These are phyloP conservation scores for Bonia amplexicaulis DNA, from an alignment of 176 grass and related monocot species.

Conservation along the genomic window DNA sequence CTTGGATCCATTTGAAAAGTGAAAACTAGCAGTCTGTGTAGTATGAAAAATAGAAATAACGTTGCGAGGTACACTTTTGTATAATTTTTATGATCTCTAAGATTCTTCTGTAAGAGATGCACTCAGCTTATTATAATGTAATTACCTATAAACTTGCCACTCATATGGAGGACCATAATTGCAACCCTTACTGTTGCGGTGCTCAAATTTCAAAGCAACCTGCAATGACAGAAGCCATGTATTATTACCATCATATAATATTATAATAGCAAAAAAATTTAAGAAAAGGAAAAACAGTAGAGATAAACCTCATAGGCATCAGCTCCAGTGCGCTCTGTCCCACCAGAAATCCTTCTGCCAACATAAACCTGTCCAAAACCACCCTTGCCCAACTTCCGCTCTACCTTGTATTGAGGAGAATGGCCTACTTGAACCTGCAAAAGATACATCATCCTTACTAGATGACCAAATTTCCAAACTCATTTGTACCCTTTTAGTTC, in stretches of 20 bases:
- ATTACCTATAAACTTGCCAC: slow-evolving; percentile 98
- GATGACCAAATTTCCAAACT: slow-evolving; percentile 2
- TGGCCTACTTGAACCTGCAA: slow-evolving; percentile 87
- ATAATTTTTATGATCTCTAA: slow-evolving; percentile 5
- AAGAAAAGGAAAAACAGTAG: not conserved
- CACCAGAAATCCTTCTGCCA: slow-evolving; percentile 75
- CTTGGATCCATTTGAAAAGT: not conserved
- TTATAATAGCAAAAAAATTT: not conserved
- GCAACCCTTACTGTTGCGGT: slow-evolving; percentile 96
- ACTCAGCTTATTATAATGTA: slow-evolving; percentile 20
- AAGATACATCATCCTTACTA: not conserved
- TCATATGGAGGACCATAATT: slow-evolving; percentile 97
- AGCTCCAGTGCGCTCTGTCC: slow-evolving; percentile 64
- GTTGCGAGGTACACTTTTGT: slow-evolving; percentile 4
- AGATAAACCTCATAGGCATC: slow-evolving; percentile 70
- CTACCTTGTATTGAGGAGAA: slow-evolving; percentile 87
- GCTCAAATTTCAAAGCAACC: slow-evolving; percentile 99
- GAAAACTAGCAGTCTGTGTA: not conserved
- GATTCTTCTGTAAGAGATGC: not conserved
- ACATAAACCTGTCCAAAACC: slow-evolving; percentile 99
- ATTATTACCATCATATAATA: slow-evolving; percentile 1
- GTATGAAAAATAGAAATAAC: not conserved
- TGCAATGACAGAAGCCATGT: slow-evolving; percentile 26
- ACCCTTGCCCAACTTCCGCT: slow-evolving; percentile 91
- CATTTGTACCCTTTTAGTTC: not conserved